Base-by-base conservation (phyloP, 2,329 filamentous ascomycete genomes). In the Sclerotinia glacialis region DNA sequence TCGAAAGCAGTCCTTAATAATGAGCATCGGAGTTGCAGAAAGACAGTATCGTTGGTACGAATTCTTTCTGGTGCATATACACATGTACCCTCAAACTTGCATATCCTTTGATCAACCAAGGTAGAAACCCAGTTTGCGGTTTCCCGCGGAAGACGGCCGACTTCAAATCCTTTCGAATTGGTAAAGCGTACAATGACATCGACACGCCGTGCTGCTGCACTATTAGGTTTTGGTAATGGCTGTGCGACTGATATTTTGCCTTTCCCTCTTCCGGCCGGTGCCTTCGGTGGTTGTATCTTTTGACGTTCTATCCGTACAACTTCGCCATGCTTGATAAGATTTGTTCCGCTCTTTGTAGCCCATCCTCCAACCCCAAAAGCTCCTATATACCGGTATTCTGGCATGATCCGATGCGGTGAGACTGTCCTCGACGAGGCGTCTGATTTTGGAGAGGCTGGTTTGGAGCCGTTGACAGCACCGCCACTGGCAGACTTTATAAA, bases 161-260 rank as follows among this genome's bases (percentile, higher is more conserved):
- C 85, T 76, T 99, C 95, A 65, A 89, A 86, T 0, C 93, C 93
- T 62, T 80, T 84, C 12, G 82, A 78, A 73, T 92, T 96, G 0
- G 91, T 96, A 74, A 99, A 98, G 1, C 95, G 88, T 34, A 98
- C 96, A 68, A 99, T 85, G 7, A 97, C 87, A 79, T 99, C 95
- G 26, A 88, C 84, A 58, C 91, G 87, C 72, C 87, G 85, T 0
- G 83, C 80, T n/a, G 83, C 80, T 14, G 82, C 80, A 60, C 78
- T 79, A 47, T 72, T 72, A 18, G 73, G 70, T 50, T 73, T 77
- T 31, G 69, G 72, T 21, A 70, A 64, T 40, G 67, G 49, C 67
- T 71, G 71, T 23, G 68, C 53, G 21, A 67, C 68, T 26, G 73
- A 59, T 76, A 75, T 58, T 77, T 70, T 71, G 78, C 83, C 69